Evolutionary conservation across 169 alveolate species (phyloP).

Genomic region (Cryptosporidium xiaoi): DNA sequence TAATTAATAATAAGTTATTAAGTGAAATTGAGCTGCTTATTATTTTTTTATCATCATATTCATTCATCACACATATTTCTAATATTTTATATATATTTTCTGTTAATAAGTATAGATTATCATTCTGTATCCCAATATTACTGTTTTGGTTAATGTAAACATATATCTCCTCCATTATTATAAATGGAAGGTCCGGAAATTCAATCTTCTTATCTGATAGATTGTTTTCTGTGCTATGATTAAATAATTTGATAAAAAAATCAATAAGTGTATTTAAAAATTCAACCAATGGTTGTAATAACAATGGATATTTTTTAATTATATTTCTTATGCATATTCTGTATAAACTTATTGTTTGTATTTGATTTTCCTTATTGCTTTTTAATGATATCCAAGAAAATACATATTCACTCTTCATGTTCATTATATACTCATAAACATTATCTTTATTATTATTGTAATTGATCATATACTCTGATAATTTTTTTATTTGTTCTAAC

Average conservation of each 20-base stretch:
- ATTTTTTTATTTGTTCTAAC: constrained; percentile 41
- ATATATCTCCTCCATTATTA: constrained; percentile 45
- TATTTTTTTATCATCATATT: background rate
- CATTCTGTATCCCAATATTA: background rate
- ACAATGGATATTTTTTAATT: constrained; percentile 48
- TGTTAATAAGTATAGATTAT: background rate
- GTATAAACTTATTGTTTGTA: constrained; percentile 23
- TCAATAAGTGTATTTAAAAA: constrained; percentile 50
- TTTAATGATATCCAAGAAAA: constrained; percentile 61
- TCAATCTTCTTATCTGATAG: background rate
- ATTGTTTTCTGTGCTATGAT: background rate
- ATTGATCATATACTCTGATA: constrained; percentile 11
- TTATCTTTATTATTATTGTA: background rate
- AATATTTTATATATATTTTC: constrained; percentile 34
- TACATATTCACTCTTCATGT: constrained; percentile 24
- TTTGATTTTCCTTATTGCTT: constrained; percentile 58
- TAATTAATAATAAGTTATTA: constrained; percentile 11
- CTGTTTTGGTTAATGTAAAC: constrained; percentile 36
- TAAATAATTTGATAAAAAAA: constrained; percentile 4
- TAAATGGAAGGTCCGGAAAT: constrained; percentile 68
- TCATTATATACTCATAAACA: background rate
- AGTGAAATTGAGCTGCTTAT: background rate
- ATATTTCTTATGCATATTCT: constrained; percentile 38
- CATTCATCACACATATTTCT: background rate
- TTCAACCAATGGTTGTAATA: constrained; percentile 29